Evolutionary conservation across 139 green algal genomes (phyloP), one percentile per base, ranked within the genome.

Genomic region (Micractinium conductrix): DNA sequence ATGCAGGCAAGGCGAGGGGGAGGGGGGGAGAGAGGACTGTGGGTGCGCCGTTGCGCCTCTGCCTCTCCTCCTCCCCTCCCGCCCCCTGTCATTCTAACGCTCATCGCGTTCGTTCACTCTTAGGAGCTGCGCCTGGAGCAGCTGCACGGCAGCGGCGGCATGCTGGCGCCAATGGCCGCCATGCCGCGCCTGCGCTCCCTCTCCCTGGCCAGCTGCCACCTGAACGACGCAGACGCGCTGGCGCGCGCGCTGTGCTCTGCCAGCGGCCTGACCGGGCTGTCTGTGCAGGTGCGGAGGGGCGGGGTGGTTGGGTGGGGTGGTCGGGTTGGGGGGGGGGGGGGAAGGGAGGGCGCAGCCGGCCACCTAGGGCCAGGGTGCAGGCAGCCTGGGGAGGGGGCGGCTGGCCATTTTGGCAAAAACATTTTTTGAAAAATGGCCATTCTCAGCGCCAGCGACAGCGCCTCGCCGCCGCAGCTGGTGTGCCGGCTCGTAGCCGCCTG

Each of bases 111-210:
- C 42, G 2, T 19, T 60, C 5, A 42, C 43, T 78, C 71, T 58
- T 4, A 83, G 62, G 78, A 83, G n/a, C 78, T 83, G 42, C 12
- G 62, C 8, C 43, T 83, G 78, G 60, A 62, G 42, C 78, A 83
- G 43, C 22, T 83, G 62, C 78, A 83, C 19, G 78, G 78, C 60
- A 74, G 78, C 62, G 78, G 78, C 30, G 78, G 62, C 16, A 37
- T 62, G 40, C 62, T 83, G 42, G 62, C 42, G 5, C 78, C 78
- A 17, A 62, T 83, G 78, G 62, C n/a, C n/a, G 16, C 5, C 62
- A 74, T 83, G 78, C 42, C 42, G 7, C 12, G 8, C 30, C 78
- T 83, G 62, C 19, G 42, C 62, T 33, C 16, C 30, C 43, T 83
- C 42, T 17, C 33, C 8, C 78, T 83, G 8, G 78, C 60, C 1